Conservation (phyloP, 371 early-diverging fungal genomes). For the Mortierella sp. region DNA sequence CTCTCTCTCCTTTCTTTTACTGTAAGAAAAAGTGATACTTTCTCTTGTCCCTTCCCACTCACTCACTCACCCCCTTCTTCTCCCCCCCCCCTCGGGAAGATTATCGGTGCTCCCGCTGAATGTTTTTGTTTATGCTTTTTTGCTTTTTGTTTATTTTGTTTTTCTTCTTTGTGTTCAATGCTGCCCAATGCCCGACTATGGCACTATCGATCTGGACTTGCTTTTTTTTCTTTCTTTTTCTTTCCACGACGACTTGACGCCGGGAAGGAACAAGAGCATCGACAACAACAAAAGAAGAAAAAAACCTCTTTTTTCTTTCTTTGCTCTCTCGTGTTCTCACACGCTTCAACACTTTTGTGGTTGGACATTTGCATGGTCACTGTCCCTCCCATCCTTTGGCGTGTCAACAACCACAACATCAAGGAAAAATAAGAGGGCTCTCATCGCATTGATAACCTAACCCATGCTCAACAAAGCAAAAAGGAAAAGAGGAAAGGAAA, state of each 20-base stretch:
- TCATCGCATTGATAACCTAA: constrained; percentile 11
- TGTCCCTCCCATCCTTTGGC: background rate
- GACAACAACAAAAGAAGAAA: background rate
- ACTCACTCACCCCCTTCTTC: background rate
- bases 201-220: background rate
- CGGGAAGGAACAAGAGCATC: background rate
- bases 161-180: background rate
- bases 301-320: too few relatives aligned
- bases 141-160: background rate
- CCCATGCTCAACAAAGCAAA: background rate
- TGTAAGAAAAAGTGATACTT: background rate
- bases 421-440: background rate
- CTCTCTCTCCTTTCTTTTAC: background rate
- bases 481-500: background rate
- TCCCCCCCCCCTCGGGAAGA: constrained; percentile 12
- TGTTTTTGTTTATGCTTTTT: background rate
- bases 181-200: constrained; percentile 3
- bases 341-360: background rate
- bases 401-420: background rate
- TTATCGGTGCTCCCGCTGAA: background rate
- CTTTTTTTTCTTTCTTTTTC: background rate
- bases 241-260: background rate
- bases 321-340: background rate
- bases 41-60: background rate
- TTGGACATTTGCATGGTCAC: background rate